Percentiles rank a stretch among this genome's conserved stretches.
Conservation (phyloP, 331 rosid genomes). For the Rhamnella rubrinervis region DNA sequence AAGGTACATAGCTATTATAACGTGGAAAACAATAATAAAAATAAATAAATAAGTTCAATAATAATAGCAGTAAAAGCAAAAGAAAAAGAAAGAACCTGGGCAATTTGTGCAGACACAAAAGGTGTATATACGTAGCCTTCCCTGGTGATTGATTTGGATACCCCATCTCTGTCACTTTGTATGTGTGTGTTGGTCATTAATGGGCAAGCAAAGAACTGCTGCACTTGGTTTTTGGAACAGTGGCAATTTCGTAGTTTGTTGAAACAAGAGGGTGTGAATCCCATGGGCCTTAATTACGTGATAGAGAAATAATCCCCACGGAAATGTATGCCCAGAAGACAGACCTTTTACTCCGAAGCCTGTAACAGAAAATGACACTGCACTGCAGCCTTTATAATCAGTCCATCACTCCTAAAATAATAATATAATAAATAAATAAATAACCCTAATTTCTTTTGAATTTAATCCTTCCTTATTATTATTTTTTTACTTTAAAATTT, state of each 20-base stretch:
- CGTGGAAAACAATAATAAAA: too few relatives aligned
- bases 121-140: too few relatives aligned
- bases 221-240: background rate
- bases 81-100: too few relatives aligned
- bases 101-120: too few relatives aligned
- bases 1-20: too few relatives aligned
- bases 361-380: slow-evolving; percentile 81
- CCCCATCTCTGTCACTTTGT: too few relatives aligned
- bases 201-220: too few relatives aligned
- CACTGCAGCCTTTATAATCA: slow-evolving; percentile 66
- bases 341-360: slow-evolving; percentile 43
- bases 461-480: background rate
- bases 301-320: slow-evolving; percentile 62
- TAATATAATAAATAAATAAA: slow-evolving; percentile 23
- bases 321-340: slow-evolving; percentile 62
- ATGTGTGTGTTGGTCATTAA: too few relatives aligned
- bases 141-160: too few relatives aligned
- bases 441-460: slow-evolving; percentile 18
- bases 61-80: too few relatives aligned
- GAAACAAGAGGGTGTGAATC: slow-evolving; percentile 29
- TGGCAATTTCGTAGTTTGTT: slow-evolving; percentile 37
- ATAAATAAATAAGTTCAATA: too few relatives aligned
- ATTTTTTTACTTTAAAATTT: background rate
- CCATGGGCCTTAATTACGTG: slow-evolving; percentile 12
- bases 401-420: slow-evolving; percentile 38